Conservation (phyloP, 1,139 yeast species). For the Ashbya aceris region DNA sequence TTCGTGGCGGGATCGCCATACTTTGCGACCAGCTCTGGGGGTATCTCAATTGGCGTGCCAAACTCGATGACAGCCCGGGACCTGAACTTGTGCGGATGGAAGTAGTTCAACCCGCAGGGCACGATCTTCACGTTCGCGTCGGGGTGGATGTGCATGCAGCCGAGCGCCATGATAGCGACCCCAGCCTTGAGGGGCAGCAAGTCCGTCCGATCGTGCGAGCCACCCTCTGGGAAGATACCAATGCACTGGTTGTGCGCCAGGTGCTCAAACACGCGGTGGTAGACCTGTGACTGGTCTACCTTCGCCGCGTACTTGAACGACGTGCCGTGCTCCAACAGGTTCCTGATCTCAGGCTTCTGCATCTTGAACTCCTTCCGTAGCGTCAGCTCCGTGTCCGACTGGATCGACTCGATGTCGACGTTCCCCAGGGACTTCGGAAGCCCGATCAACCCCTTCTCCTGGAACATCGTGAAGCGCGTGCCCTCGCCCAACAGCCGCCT, state of each 20-base stretch:
- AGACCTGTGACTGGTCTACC: conserved; percentile 78
- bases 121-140: conserved; percentile 72
- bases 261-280: conserved; percentile 73
- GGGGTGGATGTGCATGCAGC: conserved; percentile 71
- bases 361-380: conserved; percentile 64
- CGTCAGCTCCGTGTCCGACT: conserved; percentile 66
- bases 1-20: conserved; percentile 59
- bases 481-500: conserved; percentile 51
- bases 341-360: conserved; percentile 34
- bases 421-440: conserved; percentile 76
- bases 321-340: conserved; percentile 44
- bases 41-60: conserved; percentile 77
- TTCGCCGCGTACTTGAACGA: conserved; percentile 66
- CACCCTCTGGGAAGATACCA: conserved; percentile 98
- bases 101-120: conserved; percentile 95
- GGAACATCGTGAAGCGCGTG: conserved; percentile 58
- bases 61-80: conserved; percentile 92
- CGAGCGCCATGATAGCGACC: conserved; percentile 95
- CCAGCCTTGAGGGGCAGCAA: conserved; percentile 90
- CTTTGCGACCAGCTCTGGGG: conserved; percentile 51
- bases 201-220: conserved; percentile 91
- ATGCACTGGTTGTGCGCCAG: conserved; percentile 70
- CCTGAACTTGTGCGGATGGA: conserved; percentile 90
- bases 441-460: conserved; percentile 60
- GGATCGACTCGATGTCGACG: conserved; percentile 56